Percentiles rank a stretch among this genome's conserved stretches.
These are phyloP conservation scores for Taiozyma sp. DNA, from an alignment of 1,139 yeast species.

Conservation along the genomic window DNA sequence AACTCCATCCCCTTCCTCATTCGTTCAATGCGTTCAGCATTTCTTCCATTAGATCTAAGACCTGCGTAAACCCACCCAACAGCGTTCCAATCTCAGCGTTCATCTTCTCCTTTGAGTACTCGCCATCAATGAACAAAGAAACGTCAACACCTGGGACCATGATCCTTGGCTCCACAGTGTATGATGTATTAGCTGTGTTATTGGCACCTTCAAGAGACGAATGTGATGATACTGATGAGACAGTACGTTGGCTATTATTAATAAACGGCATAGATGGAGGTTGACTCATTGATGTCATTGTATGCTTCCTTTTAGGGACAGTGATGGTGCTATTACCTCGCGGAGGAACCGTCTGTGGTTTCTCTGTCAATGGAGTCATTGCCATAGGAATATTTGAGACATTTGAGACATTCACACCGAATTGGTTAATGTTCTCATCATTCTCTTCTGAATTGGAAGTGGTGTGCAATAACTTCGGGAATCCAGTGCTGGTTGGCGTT, in stretches of 20 bases:
- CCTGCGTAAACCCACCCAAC: conserved; percentile 15
- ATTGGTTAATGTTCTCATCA: conserved; percentile 51
- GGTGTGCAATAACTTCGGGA: conserved; percentile 29
- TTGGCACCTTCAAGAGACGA: conserved; percentile 14
- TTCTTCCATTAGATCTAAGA: conserved; percentile 24
- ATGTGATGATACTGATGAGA: conserved; percentile 16
- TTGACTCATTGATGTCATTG: conserved; percentile 9
- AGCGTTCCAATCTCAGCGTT: conserved; percentile 18
- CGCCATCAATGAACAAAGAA: conserved; percentile 19
- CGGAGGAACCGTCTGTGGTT: conserved; percentile 24
- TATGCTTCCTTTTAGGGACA: conserved; percentile 13
- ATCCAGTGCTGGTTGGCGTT: conserved; percentile 33
- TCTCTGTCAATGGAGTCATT: conserved; percentile 78
- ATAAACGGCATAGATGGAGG: conserved; percentile 21
- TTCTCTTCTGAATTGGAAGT: conserved; percentile 17
- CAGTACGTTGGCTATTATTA: conserved; percentile 13
- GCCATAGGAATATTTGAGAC: conserved; percentile 49
- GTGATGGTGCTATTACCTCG: conserved; percentile 2
- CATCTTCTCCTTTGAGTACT: conserved; percentile 17
- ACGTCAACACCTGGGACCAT: conserved; percentile 15
- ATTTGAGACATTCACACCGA: conserved; percentile 53
- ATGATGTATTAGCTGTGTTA: conserved; percentile 1
- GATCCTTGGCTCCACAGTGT: conserved; percentile 2
- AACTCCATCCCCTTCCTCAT: conserved; percentile 1
- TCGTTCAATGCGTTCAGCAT: conserved; percentile 19